Evolutionary conservation across 306 rosid species (phyloP).

Genomic region (Morella rubra): DNA sequence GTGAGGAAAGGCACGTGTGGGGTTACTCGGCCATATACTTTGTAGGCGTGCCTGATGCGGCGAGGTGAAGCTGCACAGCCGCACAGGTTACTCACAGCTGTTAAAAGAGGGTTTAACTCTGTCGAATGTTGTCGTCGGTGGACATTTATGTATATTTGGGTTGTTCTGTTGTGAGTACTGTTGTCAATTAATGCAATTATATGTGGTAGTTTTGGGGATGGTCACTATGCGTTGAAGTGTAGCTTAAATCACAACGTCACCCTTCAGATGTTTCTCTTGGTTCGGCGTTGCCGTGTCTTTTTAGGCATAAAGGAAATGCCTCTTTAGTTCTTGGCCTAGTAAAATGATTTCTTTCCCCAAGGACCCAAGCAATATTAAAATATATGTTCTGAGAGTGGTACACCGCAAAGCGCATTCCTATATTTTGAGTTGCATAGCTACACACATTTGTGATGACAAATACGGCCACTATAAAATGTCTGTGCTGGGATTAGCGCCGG

Average conservation of each 20-base stretch:
- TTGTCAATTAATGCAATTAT: background rate
- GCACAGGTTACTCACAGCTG: background rate
- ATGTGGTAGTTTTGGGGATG: background rate
- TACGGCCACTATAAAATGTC: background rate
- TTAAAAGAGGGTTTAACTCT: background rate
- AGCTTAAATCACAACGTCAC: background rate
- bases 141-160: background rate
- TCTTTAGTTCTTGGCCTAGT: conserved; percentile 1
- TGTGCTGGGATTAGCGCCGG: no score
- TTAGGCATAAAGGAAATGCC: background rate
- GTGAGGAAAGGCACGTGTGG: conserved; percentile 34
- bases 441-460: conserved; percentile 1
- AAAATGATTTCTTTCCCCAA: background rate
- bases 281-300: background rate
- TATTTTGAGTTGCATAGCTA: background rate
- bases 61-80: conserved; percentile 44
- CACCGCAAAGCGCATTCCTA: conserved; percentile 7
- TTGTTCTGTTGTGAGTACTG: background rate
- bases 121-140: background rate
- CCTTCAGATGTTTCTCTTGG: background rate
- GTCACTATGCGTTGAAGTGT: background rate
- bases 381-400: conserved; percentile 18
- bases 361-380: background rate
- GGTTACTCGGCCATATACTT: background rate
- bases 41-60: conserved; percentile 42